phyloP scores from a whole-genome alignment of 108 stramenopile species.

The Bacterosira constricta region DNA sequence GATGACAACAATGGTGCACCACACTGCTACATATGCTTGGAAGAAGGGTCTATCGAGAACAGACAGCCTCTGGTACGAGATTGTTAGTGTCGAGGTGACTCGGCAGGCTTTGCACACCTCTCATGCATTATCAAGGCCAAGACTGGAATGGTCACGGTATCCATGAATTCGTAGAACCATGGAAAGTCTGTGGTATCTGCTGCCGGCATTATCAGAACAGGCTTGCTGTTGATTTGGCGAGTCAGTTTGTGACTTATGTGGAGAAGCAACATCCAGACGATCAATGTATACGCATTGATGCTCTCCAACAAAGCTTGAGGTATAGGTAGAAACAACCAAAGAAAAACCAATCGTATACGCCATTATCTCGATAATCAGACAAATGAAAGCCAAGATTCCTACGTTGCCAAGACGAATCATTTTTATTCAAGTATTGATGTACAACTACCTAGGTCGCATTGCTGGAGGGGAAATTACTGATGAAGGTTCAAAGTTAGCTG shows the following conservation, averaged over 20 bases:
- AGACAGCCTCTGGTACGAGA: too few relatives aligned
- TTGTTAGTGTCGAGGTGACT: constrained; percentile 2
- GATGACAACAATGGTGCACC: too few relatives aligned
- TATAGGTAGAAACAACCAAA: background rate
- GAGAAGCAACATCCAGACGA: background rate
- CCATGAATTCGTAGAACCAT: background rate
- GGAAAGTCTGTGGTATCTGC: background rate
- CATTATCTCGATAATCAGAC: background rate
- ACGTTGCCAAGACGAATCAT: background rate
- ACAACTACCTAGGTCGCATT: background rate
- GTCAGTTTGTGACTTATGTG: background rate
- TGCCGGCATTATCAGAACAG: background rate
- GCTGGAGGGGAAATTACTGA: background rate
- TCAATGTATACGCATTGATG: background rate
- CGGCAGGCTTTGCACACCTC: constrained; percentile 1
- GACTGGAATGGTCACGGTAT: too few relatives aligned
- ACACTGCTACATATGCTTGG: too few relatives aligned
- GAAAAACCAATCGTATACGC: background rate
- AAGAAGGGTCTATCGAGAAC: too few relatives aligned
- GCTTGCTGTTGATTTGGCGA: background rate
- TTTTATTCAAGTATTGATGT: background rate
- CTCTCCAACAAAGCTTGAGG: background rate
- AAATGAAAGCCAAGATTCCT: background rate
- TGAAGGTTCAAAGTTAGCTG: background rate
- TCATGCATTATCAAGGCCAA: constrained; percentile 3